These are phyloP conservation scores for Trichoderma afroharzianum DNA, from an alignment of 2,329 filamentous ascomycete species.

Conservation along the genomic window DNA sequence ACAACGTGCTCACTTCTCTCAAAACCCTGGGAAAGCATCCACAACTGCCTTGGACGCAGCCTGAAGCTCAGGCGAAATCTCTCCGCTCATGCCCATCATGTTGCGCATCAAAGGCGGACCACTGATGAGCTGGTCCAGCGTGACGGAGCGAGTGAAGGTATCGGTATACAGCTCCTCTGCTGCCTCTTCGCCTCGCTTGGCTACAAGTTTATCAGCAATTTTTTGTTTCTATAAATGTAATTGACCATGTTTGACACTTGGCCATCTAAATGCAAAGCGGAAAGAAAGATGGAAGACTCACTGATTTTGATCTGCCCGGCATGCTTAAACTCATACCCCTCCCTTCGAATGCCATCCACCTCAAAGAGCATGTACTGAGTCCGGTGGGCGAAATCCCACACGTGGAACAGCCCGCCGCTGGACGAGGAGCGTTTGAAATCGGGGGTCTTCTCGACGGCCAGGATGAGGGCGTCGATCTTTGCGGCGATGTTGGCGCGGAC, in stretches of 20 bases:
- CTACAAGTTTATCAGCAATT: not conserved
- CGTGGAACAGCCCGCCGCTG: conserved; percentile 32
- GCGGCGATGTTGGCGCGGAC: conserved; percentile 26
- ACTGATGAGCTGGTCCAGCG: conserved; percentile 32
- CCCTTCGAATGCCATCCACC: conserved; percentile 36
- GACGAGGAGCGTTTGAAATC: conserved; percentile 26
- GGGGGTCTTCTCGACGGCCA: conserved; percentile 30
- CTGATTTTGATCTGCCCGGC: conserved; percentile 30
- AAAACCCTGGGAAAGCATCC: conserved; percentile 20
- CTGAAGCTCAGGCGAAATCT: conserved; percentile 29
- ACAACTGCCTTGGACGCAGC: conserved; percentile 27
- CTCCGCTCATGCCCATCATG: conserved; percentile 32
- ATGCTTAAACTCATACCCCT: conserved; percentile 30
- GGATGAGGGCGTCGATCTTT: conserved; percentile 28
- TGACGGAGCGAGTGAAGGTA: conserved; percentile 30
- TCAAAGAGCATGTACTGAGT: conserved; percentile 41
- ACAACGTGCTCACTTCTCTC: not conserved
- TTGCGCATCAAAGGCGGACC: conserved; percentile 27
- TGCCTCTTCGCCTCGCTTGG: conserved; percentile 20
- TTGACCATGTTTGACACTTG: too few relatives aligned
- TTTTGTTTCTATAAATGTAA: too few relatives aligned
- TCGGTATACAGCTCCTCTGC: conserved; percentile 29
- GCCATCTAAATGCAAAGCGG: too few relatives aligned
- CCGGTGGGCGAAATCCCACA: conserved; percentile 41
- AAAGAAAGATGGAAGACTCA: not conserved